These are phyloP conservation scores for Jamesozyma spencerorum DNA, from an alignment of 805 yeast species.

Conservation along the genomic window DNA sequence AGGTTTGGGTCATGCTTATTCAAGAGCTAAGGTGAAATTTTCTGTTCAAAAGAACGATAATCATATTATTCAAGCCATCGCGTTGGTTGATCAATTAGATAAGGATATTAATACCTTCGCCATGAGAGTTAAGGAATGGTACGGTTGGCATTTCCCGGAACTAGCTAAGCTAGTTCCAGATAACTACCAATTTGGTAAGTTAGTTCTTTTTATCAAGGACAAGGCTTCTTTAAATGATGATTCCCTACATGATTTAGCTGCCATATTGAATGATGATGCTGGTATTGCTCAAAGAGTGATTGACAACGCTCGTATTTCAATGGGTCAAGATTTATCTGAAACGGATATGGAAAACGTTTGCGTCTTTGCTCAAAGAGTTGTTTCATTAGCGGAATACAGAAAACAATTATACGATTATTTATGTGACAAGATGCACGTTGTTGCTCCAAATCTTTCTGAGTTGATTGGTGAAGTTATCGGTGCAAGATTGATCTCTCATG, in stretches of 20 bases:
- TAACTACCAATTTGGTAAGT: slow-evolving; percentile 76
- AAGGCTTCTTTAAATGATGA: slow-evolving; percentile 76
- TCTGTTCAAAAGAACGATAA: slow-evolving; percentile 97
- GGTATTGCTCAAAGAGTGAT: slow-evolving; percentile 84
- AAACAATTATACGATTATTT: slow-evolving; percentile 73
- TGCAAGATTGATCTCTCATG: slow-evolving; percentile 95
- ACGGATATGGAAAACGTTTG: slow-evolving; percentile 87
- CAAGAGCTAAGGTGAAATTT: slow-evolving; percentile 97
- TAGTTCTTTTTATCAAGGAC: slow-evolving; percentile 76
- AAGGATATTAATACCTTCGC: slow-evolving; percentile 96
- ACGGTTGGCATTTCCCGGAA: slow-evolving; percentile 98
- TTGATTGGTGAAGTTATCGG: slow-evolving; percentile 98
- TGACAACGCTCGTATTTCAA: slow-evolving; percentile 91
- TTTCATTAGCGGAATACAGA: slow-evolving; percentile 85
- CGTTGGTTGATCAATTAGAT: slow-evolving; percentile 92
- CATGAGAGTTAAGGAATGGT: slow-evolving; percentile 97
- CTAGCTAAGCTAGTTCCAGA: slow-evolving; percentile 85
- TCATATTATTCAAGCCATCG: slow-evolving; percentile 98
- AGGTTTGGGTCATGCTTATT: slow-evolving; percentile 98
- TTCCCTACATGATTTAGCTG: slow-evolving; percentile 82
- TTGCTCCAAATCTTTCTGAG: slow-evolving; percentile 94
- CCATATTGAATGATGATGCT: slow-evolving; percentile 77
- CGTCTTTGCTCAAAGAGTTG: slow-evolving; percentile 89
- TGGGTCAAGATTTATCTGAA: slow-evolving; percentile 98
- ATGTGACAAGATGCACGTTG: slow-evolving; percentile 92